Evolutionary conservation across 352 stramenopile species (phyloP).

Genomic region (Phytopythium aichiense): DNA sequence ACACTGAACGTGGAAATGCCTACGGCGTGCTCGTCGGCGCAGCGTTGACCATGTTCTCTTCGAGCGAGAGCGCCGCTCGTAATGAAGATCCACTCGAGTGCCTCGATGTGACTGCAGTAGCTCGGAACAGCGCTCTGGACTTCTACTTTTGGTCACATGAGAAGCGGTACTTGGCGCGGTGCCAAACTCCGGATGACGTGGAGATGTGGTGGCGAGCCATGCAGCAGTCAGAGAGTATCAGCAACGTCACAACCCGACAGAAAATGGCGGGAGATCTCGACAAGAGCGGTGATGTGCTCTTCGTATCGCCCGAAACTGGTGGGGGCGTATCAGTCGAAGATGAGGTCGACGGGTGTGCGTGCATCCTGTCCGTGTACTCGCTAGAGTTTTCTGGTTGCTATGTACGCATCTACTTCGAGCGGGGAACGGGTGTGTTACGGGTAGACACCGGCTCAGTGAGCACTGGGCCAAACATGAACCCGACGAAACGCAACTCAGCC

Average conservation of each 20-base stretch:
- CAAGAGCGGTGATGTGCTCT: slow-evolving; percentile 23
- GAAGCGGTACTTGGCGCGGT: slow-evolving; percentile 31
- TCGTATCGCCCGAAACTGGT: slow-evolving; percentile 16
- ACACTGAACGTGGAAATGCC: slow-evolving; percentile 22
- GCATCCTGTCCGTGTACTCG: slow-evolving; percentile 73
- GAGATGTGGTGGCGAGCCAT: slow-evolving; percentile 65
- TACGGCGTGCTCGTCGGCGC: slow-evolving; percentile 68
- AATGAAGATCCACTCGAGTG: slow-evolving; percentile 28
- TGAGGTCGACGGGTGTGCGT: slow-evolving; percentile 46
- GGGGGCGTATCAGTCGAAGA: neutral
- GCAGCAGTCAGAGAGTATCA: slow-evolving; percentile 43
- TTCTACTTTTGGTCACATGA: slow-evolving; percentile 53
- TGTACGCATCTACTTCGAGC: slow-evolving; percentile 72
- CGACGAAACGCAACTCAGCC: slow-evolving; percentile 47
- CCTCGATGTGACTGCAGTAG: slow-evolving; percentile 43
- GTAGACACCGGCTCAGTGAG: slow-evolving; percentile 56
- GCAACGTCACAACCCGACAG: slow-evolving; percentile 19
- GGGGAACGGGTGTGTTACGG: slow-evolving; percentile 49
- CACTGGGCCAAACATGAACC: slow-evolving; percentile 54
- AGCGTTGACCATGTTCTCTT: slow-evolving; percentile 53
- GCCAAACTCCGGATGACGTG: slow-evolving; percentile 17
- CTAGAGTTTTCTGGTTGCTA: slow-evolving; percentile 58
- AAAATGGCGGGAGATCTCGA: slow-evolving; percentile 14
- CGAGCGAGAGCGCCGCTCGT: slow-evolving; percentile 23
- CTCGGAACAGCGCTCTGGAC: slow-evolving; percentile 20